Conservation (phyloP, 2,329 filamentous ascomycete species). For the Neophaeococcomyces mojaviensis region DNA sequence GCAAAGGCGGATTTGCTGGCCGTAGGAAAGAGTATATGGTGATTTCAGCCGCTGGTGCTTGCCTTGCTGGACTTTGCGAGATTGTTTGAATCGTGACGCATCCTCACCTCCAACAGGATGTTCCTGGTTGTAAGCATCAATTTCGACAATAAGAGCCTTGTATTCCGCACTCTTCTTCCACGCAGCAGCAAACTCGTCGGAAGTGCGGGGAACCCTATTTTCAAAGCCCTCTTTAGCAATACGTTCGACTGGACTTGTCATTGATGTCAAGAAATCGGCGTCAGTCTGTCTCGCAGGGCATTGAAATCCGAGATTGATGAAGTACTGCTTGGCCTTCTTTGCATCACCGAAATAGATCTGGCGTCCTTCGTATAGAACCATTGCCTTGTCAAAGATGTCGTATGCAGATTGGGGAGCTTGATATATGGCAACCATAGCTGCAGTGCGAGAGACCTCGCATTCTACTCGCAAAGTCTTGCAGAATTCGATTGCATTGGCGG, state of each 20-base stretch:
- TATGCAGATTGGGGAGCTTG: constrained; percentile 45
- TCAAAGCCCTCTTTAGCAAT: constrained; percentile 53
- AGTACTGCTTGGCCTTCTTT: constrained; percentile 54
- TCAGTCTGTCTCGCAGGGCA: constrained; percentile 64
- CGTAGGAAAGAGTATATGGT: constrained; percentile 50
- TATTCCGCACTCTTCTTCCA: constrained; percentile 51
- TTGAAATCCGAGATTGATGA: constrained; percentile 61
- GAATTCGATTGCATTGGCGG: constrained; percentile 53
- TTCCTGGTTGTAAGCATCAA: constrained; percentile 36
- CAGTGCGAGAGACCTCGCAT: constrained; percentile 42
- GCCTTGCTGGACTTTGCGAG: constrained; percentile 37
- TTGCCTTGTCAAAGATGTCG: constrained; percentile 65
- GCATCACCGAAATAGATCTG: constrained; percentile 70
- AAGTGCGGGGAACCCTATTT: constrained; percentile 55
- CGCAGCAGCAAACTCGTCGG: constrained; percentile 57
- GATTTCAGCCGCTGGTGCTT: constrained; percentile 43
- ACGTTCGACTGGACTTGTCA: constrained; percentile 60
- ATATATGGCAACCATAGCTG: constrained; percentile 53
- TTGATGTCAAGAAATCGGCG: constrained; percentile 63
- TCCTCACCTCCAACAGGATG: constrained; percentile 38
- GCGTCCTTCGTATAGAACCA: constrained; percentile 67
- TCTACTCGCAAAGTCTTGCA: constrained; percentile 45
- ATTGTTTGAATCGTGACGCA: constrained; percentile 34
- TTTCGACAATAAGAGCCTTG: constrained; percentile 33
- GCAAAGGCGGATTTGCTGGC: constrained; percentile 49